Evolutionary conservation across 2,329 filamentous ascomycete genomes (phyloP), one percentile per base, ranked within the genome.

Genomic region (Septoria petroselini): DNA sequence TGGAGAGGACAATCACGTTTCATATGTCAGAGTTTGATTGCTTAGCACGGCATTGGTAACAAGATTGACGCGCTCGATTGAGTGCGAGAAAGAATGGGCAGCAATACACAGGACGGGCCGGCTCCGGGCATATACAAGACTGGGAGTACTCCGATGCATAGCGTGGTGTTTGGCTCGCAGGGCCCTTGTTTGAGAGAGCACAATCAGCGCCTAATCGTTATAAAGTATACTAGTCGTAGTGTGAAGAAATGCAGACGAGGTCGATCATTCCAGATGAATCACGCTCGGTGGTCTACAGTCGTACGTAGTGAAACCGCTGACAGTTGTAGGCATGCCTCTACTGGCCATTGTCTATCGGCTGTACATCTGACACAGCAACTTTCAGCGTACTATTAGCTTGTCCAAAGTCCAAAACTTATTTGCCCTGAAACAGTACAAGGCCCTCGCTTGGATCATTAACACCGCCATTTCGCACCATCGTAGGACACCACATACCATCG

Each of bases 321-420:
- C 27, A 12, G 7, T 30, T 12, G 27, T 12, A 30, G 27, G 12
- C 27, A 7, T 12, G 7, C 30, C n/a, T 9, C 19, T 41, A 33
- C n/a, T 29, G 17, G 15, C 14, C n/a, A 21, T n/a, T 19, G 12
- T 38, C 12, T 37, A 12, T 19, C 12, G 54, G 52, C 37, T 55
- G 54, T 19, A 57, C 52, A 42, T 58, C 53, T 29, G 57, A 54
- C 4, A 46, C 53, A 9, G 57, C 57, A 19, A 59, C 54, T 3
- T 52, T 52, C 15, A 59, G n/a, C 9, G 49, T 55, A 41, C 53
- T 57, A 38, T 66, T 62, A 25, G 58, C 62, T 40, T 63, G 55
- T 11, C 65, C 65, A 53, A 63, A 66, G 46, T 66, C 66, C 50
- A 67, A 44, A 19, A 62, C 62, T 65, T 64, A 68, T 39, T 63